Evolutionary conservation across 371 early-diverging fungal genomes (phyloP), one percentile per base, ranked within the genome.

Genomic region (Apophysomyces sp.): DNA sequence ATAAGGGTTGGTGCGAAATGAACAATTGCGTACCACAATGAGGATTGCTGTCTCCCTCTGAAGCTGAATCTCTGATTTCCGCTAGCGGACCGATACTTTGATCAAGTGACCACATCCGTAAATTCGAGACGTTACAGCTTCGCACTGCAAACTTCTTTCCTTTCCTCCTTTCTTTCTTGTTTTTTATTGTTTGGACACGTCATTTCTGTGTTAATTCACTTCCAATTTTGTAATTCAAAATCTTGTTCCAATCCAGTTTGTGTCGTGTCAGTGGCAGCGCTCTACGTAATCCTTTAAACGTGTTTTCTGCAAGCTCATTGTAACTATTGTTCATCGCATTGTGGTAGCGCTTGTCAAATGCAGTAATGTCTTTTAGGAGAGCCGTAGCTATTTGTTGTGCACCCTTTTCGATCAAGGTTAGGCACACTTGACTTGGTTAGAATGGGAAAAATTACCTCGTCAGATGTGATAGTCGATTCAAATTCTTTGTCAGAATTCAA

Each of bases 211-310:
- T 52, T 52, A 85, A 65, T 62, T 82, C 84, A 55, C 61, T 76
- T 18, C 82, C 86, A 67, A 86, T 78, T 67, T 84, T 86, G 61
- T 86, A 86, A 34, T 84, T 86, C 57, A 79, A 65, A 51, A 86
- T 82, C 71, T 89, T 93, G 74, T 91, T 87, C 97, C 98, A 98
- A 65, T 98, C 96, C 44, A 98, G 73, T 73, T 95, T 95, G 63
- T 86, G 90, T 40, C 94, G 87, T 0, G 97, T 97, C 62, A 95
- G 78, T 8, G 99, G 99, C 55, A 98, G 73, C 28, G 92, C 89
- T 60, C 97, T 84, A 56, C 99, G 89, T 55, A 98, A 79, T 0
- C 89, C 85, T 68, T 93, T 97, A 74, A 98, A 98, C 0, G 95
- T 92, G 37, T 83, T 84, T 28, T 94, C 94, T 3, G 94, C 76